Evolutionary conservation across 371 early-diverging fungal genomes (phyloP), one percentile per base, ranked within the genome.

Genomic region (Mucor racemosus): DNA sequence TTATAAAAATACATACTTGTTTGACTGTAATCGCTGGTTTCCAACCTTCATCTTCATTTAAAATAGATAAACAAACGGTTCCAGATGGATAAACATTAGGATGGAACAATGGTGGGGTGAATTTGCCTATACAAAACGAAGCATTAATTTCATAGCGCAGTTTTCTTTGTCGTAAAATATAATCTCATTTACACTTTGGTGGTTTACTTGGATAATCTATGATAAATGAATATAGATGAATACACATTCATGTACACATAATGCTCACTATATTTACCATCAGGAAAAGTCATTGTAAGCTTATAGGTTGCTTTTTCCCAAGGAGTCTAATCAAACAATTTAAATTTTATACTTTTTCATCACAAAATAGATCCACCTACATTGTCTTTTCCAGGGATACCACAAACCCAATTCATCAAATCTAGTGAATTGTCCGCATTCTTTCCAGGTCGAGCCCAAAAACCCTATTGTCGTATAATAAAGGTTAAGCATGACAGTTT

Each of bases 61-160:
- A 76, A 69, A 99, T 99, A n/a, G 97, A 97, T 46, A 99, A 82
- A 68, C 99, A 99, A 10, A 99, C 96, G 0, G 98, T 99, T 40
- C 99, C 99, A 14, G 96, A 97, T 13, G 97, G 97, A 77, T 99
- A 99, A 19, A 99, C 93, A 75, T 99, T 99, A 9, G 99, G 99
- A 77, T 99, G 99, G 82, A 97, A 99, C 55, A 99, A 84, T n/a
- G 93, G 89, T 10, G 96, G 94, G 2, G 84, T 84, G 68, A 97
- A 97, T 82, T 91, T 89, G 75, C 89, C 88, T 89, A 77, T 10
- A 55, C 19, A 34, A 40, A 40, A 26, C 26, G 26, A 44, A 50
- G 13, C 4, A 11, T 50, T 26, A 50, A 50, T 50, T 19, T 50
- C 19, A 21, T 11, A 50, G 26, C 26, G 10, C 10, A 10, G 19